Conservation (phyloP, 2,329 filamentous ascomycete species). For the Onygena corvina region DNA sequence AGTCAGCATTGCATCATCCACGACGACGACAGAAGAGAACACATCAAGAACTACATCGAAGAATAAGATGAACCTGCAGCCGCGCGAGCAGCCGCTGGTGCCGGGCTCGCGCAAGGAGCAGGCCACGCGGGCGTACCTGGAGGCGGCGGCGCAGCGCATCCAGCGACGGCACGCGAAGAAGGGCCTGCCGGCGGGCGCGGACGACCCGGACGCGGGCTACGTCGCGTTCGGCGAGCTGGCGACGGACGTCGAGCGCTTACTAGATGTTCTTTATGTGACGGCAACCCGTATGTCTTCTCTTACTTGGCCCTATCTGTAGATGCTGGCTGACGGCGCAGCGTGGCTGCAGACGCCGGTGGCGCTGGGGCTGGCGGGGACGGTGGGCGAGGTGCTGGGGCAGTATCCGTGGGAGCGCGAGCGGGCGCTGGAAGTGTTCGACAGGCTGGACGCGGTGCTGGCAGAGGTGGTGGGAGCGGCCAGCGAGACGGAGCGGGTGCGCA, state of each 20-base stretch:
- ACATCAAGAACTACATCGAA: not conserved
- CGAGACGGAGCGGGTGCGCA: conserved; percentile 77
- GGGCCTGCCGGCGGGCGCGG: conserved; percentile 13
- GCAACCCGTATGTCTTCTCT: conserved; percentile 58
- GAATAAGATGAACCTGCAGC: conserved; percentile 31
- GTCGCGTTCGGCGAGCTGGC: conserved; percentile 57
- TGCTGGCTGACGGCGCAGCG: conserved; percentile 37
- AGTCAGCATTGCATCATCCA: conserved; percentile 24
- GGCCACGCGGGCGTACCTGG: conserved; percentile 46
- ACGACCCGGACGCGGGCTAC: conserved; percentile 38
- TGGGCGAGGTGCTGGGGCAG: conserved; percentile 58
- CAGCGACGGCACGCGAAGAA: conserved; percentile 44
- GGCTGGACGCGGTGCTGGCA: conserved; percentile 73
- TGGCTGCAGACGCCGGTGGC: conserved; percentile 73
- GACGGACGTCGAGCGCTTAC: conserved; percentile 58
- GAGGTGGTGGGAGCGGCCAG: conserved; percentile 58
- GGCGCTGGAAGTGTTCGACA: conserved; percentile 59
- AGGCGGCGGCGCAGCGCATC: conserved; percentile 40
- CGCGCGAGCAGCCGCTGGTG: conserved; percentile 41
- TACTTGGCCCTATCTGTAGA: not conserved
- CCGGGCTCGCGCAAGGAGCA: conserved; percentile 48
- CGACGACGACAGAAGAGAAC: conserved; percentile 4
- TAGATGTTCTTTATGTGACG: conserved; percentile 76
- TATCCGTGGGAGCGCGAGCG: conserved; percentile 58
- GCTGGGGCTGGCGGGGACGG: conserved; percentile 61